Percentiles rank a stretch among this genome's conserved stretches.
These are phyloP conservation scores for Phtheirospermum japonicum DNA, from an alignment of 257 asterid species.

Conservation along the genomic window DNA sequence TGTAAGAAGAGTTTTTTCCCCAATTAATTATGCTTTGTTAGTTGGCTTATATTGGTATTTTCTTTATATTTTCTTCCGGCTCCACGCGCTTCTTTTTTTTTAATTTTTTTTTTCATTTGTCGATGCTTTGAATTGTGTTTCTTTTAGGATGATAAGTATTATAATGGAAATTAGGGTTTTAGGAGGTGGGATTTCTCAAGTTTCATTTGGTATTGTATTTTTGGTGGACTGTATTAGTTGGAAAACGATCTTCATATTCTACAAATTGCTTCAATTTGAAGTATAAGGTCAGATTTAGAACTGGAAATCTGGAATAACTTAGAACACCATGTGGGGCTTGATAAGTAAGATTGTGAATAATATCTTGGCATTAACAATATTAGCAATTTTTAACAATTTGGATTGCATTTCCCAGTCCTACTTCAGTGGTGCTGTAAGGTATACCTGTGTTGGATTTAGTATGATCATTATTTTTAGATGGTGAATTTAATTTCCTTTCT, in stretches of 20 bases:
- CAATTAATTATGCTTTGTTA: conserved; percentile 9
- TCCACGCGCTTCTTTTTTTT: not conserved
- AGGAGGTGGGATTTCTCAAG: conserved; percentile 6
- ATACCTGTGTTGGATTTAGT: too few relatives aligned
- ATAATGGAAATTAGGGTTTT: conserved; percentile 18
- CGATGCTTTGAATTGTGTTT: conserved; percentile 5
- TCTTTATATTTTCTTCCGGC: not conserved
- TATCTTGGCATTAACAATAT: conserved; percentile 2
- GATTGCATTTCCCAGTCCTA: too few relatives aligned
- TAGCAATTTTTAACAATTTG: not conserved
- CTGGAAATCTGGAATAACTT: not conserved
- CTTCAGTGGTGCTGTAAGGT: too few relatives aligned
- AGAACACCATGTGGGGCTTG: not conserved
- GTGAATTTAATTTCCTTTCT: too few relatives aligned
- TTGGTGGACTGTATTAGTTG: conserved; percentile 18
- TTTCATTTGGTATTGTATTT: conserved; percentile 9
- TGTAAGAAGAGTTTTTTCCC: not conserved
- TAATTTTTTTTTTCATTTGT: not conserved
- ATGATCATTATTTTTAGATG: too few relatives aligned
- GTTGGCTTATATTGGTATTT: conserved; percentile 1
- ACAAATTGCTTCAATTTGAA: not conserved
- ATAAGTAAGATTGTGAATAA: not conserved
- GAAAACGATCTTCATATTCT: conserved; percentile 18
- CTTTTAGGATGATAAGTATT: conserved; percentile 17
- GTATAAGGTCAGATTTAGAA: conserved; percentile 5